Evolutionary conservation across 1,284 basidiomycete species (phyloP).

Genomic region (Ceratobasidium papillatum): DNA sequence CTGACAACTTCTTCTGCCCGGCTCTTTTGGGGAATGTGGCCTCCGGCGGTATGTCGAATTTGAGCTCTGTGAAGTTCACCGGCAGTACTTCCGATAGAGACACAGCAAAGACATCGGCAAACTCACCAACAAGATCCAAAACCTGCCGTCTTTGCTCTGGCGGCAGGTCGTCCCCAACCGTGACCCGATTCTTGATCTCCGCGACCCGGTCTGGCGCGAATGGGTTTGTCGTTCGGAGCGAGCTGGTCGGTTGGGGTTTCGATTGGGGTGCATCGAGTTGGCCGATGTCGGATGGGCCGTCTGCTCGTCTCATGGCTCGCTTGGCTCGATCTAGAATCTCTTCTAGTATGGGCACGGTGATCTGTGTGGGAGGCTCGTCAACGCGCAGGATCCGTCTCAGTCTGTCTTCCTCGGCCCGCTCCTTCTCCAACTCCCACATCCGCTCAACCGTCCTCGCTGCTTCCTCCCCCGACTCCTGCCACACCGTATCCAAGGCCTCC

Average conservation of each 20-base stretch:
- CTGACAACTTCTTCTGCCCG: slow-evolving; percentile 41
- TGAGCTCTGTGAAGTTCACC: slow-evolving; percentile 42
- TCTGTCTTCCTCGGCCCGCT: background rate
- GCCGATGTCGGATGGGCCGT: background rate
- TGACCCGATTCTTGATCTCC: slow-evolving; percentile 41
- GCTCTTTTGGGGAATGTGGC: slow-evolving; percentile 30
- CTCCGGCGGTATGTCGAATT: slow-evolving; percentile 39
- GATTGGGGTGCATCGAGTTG: background rate
- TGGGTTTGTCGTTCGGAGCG: background rate
- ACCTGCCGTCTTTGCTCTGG: slow-evolving; percentile 37
- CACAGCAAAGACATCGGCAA: slow-evolving; percentile 44
- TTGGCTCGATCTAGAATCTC: background rate
- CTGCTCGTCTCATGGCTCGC: background rate
- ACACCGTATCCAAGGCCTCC: too few relatives aligned
- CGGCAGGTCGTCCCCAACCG: slow-evolving; percentile 42
- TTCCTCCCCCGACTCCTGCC: background rate
- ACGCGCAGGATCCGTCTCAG: background rate
- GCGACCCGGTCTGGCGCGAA: slow-evolving; percentile 35
- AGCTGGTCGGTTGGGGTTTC: background rate
- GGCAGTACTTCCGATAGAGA: slow-evolving; percentile 41
- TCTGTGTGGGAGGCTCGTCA: background rate
- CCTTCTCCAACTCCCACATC: background rate
- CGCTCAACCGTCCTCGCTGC: background rate
- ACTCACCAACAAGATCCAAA: slow-evolving; percentile 37
- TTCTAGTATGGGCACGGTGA: background rate